Conservation (phyloP, 108 stramenopile genomes). For the Asterionellopsis glacialis region DNA sequence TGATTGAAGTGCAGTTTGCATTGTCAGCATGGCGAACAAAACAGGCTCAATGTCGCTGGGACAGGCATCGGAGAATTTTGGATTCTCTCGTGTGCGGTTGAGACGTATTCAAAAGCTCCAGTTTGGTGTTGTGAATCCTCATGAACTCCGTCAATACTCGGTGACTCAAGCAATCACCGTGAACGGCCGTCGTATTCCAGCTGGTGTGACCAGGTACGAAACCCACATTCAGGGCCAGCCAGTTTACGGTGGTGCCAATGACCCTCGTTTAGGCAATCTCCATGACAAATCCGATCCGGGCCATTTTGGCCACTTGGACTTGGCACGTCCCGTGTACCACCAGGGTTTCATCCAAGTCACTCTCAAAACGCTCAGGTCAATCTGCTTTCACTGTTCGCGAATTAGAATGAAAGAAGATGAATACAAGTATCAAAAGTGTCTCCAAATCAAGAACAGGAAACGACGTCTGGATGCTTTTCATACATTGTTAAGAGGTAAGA, state of each 20-base stretch:
- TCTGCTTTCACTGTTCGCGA: slow-evolving; percentile 91
- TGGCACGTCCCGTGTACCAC: slow-evolving; percentile 96
- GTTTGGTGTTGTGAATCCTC: slow-evolving; percentile 95
- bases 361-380: slow-evolving; percentile 89
- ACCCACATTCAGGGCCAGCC: slow-evolving; percentile 90
- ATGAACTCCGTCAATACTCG: slow-evolving; percentile 91
- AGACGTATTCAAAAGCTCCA: slow-evolving; percentile 92
- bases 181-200: slow-evolving; percentile 86
- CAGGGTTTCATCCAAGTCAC: slow-evolving; percentile 90
- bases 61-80: slow-evolving; percentile 88
- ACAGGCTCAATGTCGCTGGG: slow-evolving; percentile 78
- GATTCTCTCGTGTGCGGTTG: slow-evolving; percentile 85
- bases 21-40: slow-evolving; percentile 19
- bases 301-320: slow-evolving; percentile 98
- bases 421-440: slow-evolving; percentile 73
- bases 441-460: slow-evolving; percentile 52
- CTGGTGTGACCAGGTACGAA: slow-evolving; percentile 89
- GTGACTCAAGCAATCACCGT: slow-evolving; percentile 93
- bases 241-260: slow-evolving; percentile 95
- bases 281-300: slow-evolving; percentile 94
- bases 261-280: slow-evolving; percentile 92
- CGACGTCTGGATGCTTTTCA: slow-evolving; percentile 83
- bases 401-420: slow-evolving; percentile 77
- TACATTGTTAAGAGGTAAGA: slow-evolving; percentile 74
- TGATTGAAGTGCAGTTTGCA: too few relatives aligned